Conservation (phyloP, 495 filamentous ascomycete genomes). For the Tetracladium marchalianum region DNA sequence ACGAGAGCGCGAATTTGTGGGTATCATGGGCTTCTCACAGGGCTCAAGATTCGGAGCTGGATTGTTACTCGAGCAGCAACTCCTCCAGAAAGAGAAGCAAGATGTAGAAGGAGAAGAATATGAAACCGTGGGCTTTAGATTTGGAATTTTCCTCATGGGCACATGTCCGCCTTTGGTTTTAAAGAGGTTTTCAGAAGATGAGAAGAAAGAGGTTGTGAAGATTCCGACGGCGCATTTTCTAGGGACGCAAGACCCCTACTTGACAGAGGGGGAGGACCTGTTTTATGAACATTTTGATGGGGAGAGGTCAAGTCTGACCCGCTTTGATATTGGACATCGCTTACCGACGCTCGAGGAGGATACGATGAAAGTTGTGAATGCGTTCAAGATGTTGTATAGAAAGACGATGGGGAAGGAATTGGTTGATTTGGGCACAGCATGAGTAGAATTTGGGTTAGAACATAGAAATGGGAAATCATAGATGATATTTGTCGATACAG, state of each 20-base stretch:
- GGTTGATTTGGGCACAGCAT: too few relatives aligned
- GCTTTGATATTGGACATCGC: constrained; percentile 23
- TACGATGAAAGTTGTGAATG: constrained; percentile 20
- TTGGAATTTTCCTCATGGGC: constrained; percentile 12
- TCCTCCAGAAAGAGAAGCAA: neutral
- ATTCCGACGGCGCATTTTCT: constrained; percentile 24
- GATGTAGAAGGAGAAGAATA: neutral
- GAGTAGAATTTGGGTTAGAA: too few relatives aligned
- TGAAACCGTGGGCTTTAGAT: constrained; percentile 1
- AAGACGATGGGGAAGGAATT: constrained; percentile 1
- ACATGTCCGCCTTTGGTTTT: constrained; percentile 9
- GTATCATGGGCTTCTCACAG: constrained; percentile 21
- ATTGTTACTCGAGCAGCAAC: constrained; percentile 18
- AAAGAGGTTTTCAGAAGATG: constrained; percentile 1
- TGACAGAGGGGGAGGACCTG: constrained; percentile 18
- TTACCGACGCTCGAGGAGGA: constrained; percentile 21
- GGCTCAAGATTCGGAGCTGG: constrained; percentile 21
- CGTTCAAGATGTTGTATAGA: constrained; percentile 17
- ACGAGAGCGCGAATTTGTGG: constrained; percentile 30
- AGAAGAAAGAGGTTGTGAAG: constrained; percentile 10
- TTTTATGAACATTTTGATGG: constrained; percentile 17
- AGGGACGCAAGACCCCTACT: constrained; percentile 21
- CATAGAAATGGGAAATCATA: too few relatives aligned
- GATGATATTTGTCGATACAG: too few relatives aligned
- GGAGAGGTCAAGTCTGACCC: constrained; percentile 11